Conservation (phyloP, 768 basidiomycete species). For the Pleurotus giganteus region DNA sequence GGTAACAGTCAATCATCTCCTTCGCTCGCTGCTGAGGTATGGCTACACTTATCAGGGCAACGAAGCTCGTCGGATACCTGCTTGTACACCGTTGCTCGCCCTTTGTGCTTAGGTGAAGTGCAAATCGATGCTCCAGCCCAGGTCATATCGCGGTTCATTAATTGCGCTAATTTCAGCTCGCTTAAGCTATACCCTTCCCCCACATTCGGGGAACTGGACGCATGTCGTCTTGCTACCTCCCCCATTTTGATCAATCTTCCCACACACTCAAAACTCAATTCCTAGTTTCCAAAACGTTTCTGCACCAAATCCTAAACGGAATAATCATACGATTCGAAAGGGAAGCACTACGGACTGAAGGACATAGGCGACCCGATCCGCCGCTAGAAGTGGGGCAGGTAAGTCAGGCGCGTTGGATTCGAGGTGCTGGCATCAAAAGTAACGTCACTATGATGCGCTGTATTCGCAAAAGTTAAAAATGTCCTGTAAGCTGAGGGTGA, state of each 20-base stretch:
- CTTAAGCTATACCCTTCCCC: not conserved
- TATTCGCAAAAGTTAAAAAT: no score
- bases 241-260: not conserved
- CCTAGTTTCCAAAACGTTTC: not conserved
- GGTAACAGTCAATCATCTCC: not conserved
- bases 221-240: not conserved
- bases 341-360: not conserved
- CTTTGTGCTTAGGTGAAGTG: no score
- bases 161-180: no score
- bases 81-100: no score
- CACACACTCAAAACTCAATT: slow-evolving; percentile 6
- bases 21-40: no score
- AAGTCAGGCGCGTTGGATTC: not conserved
- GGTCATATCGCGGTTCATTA: no score
- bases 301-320: not conserved
- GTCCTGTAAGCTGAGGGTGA: no score
- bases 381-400: not conserved
- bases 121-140: no score
- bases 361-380: not conserved
- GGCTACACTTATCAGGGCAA: no score
- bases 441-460: not conserved
- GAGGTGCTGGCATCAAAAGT: not conserved
- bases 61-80: no score
- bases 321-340: not conserved
- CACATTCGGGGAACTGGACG: not conserved